A percentile compares a stretch with the other conserved stretches of the same genome.
These are phyloP conservation scores for Vitellaria paradoxa DNA, from an alignment of 179 eudicot species.

Conservation along the genomic window DNA sequence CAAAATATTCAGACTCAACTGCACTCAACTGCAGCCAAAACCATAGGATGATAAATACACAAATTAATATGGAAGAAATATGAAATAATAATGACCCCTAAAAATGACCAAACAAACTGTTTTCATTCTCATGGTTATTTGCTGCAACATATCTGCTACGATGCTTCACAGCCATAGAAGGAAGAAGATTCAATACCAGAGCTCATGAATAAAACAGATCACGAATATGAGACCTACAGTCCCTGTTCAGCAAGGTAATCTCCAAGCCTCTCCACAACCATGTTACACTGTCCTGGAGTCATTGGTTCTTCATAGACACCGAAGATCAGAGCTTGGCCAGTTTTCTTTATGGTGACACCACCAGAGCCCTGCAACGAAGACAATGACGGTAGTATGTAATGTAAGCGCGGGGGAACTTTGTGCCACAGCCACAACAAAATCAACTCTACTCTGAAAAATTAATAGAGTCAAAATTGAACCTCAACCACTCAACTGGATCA, in stretches of 20 bases:
- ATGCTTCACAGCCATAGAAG: constrained; percentile 7
- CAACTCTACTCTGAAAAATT: background rate
- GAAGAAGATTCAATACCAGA: constrained; percentile 10
- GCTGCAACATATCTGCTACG: constrained; percentile 2
- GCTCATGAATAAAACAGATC: background rate
- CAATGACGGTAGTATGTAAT: background rate
- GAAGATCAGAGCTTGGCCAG: constrained; percentile 39
- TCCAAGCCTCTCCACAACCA: constrained; percentile 41
- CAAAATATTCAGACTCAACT: constrained; percentile 7
- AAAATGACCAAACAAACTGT: constrained; percentile 1
- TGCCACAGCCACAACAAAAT: background rate
- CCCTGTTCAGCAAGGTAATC: constrained; percentile 46
- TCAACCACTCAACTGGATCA: background rate
- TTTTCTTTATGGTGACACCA: constrained; percentile 44
- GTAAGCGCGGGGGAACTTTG: background rate
- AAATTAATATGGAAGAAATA: background rate
- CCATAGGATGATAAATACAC: background rate
- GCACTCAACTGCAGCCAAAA: background rate
- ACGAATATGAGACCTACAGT: constrained; percentile 25
- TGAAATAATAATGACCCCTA: too few relatives aligned
- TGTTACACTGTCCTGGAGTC: constrained; percentile 50
- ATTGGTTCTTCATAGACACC: constrained; percentile 45
- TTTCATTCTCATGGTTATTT: background rate
- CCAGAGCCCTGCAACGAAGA: constrained; percentile 33
- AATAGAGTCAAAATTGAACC: background rate